Conservation (phyloP, 257 asterid genomes). For the Penstemon newberryi region DNA sequence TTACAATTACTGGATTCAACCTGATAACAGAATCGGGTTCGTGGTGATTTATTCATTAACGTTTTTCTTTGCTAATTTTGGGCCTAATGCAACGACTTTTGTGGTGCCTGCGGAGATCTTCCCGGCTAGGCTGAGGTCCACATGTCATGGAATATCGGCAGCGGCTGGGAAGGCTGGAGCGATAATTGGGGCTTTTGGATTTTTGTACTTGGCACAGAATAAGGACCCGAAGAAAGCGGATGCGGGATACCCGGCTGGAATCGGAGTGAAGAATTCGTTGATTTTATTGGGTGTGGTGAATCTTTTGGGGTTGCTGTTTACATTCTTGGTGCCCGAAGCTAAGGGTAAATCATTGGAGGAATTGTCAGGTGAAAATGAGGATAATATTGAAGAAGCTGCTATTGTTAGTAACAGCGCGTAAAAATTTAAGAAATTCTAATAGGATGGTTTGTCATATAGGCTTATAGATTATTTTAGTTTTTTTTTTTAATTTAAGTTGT, state of each 20-base stretch:
- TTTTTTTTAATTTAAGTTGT: too few species aligned
- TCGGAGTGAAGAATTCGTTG: slow-evolving; percentile 60
- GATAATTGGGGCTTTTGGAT: slow-evolving; percentile 70
- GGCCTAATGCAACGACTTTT: slow-evolving; percentile 69
- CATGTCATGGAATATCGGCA: slow-evolving; percentile 73
- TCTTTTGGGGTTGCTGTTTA: slow-evolving; percentile 45
- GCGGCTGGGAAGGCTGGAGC: slow-evolving; percentile 73
- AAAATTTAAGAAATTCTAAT: too few species aligned
- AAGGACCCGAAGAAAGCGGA: slow-evolving; percentile 53
- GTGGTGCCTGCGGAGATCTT: slow-evolving; percentile 74
- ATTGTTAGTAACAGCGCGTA: too few species aligned
- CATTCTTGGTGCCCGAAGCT: slow-evolving; percentile 66
- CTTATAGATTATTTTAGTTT: too few species aligned
- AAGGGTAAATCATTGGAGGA: slow-evolving; percentile 53
- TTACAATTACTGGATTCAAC: slow-evolving; percentile 52
- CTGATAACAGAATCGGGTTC: slow-evolving; percentile 47
- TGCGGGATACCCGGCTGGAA: slow-evolving; percentile 63
- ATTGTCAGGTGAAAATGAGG: slow-evolving; percentile 32
- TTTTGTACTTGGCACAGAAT: slow-evolving; percentile 57
- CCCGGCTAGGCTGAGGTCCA: slow-evolving; percentile 62
- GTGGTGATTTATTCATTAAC: slow-evolving; percentile 55
- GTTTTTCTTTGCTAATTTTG: slow-evolving; percentile 67
- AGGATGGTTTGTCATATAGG: too few species aligned
- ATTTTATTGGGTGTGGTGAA: slow-evolving; percentile 53
- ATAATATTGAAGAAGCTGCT: background rate